Percentiles rank a stretch among this genome's conserved stretches.
phyloP scores from a whole-genome alignment of 2,329 filamentous ascomycete species.

The Arthroderma sp. region DNA sequence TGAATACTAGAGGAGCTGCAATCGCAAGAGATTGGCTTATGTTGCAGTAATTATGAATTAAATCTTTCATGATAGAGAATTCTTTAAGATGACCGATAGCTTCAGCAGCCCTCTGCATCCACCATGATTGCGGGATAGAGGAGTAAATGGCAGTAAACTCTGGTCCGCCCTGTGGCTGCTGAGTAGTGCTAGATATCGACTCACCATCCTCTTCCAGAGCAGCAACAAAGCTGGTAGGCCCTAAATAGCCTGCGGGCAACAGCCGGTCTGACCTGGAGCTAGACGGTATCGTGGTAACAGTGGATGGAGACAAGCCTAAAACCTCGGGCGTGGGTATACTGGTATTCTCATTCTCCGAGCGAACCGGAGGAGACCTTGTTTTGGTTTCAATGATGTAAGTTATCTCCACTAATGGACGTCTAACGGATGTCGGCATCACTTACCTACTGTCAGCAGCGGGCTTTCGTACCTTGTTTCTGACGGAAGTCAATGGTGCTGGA shows the following conservation, averaged over 20 bases:
- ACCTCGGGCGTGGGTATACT: background rate
- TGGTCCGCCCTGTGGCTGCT: background rate
- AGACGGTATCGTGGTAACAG: background rate
- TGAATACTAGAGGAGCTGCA: background rate
- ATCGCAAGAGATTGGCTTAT: background rate
- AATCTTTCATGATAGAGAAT: background rate
- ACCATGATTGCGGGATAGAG: background rate
- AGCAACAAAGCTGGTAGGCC: slow-evolving; percentile 1
- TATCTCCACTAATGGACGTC: background rate
- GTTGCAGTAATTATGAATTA: background rate
- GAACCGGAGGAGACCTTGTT: background rate
- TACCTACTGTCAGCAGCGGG: background rate
- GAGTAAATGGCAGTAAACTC: too few species aligned
- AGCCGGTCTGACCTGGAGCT: background rate
- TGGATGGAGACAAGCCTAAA: background rate
- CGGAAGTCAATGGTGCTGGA: slow-evolving; percentile 12
- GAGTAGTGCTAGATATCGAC: background rate
- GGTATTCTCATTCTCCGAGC: background rate
- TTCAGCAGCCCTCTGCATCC: background rate
- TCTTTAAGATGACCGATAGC: background rate
- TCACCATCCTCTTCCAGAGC: background rate
- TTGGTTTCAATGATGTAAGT: background rate
- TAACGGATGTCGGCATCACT: background rate
- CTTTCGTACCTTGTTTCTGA: background rate
- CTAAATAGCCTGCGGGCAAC: background rate